Percentiles rank a stretch among this genome's conserved stretches.
Evolutionary conservation across 164 flowering plant species (phyloP).

Genomic region (Magnolia kwangsiensis): DNA sequence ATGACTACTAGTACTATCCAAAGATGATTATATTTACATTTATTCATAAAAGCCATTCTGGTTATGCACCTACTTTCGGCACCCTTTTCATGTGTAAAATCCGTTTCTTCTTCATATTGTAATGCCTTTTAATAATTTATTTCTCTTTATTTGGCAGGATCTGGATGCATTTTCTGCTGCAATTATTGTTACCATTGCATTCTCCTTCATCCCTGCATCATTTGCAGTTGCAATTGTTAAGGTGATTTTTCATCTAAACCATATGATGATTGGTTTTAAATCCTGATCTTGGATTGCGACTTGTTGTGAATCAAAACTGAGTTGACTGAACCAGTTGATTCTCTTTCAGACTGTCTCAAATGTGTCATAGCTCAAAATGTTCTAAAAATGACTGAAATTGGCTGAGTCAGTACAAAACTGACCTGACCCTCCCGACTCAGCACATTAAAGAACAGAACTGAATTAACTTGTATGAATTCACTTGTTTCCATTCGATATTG

Average conservation of each 20-base stretch:
- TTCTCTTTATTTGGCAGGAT: slow-evolving; percentile 45
- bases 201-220: slow-evolving; percentile 96
- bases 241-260: slow-evolving; percentile 37
- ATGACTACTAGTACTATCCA: neutral
- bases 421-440: too few relatives aligned
- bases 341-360: neutral
- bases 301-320: neutral
- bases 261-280: neutral
- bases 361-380: too few relatives aligned
- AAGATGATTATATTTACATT: too few relatives aligned
- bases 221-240: slow-evolving; percentile 94
- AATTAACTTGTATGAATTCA: too few relatives aligned
- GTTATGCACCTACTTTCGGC: neutral
- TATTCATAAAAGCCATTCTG: neutral
- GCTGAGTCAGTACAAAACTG: too few relatives aligned
- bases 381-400: too few relatives aligned
- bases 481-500: too few relatives aligned
- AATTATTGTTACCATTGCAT: slow-evolving; percentile 75
- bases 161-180: slow-evolving; percentile 97
- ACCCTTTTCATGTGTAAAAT: neutral
- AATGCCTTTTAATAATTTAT: neutral
- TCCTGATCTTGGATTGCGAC: neutral
- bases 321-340: neutral
- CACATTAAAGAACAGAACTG: too few relatives aligned
- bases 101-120: neutral